Evolutionary conservation across 768 basidiomycete species (phyloP), one percentile per base, ranked within the genome.

Genomic region (Rhodotorula graminis): DNA sequence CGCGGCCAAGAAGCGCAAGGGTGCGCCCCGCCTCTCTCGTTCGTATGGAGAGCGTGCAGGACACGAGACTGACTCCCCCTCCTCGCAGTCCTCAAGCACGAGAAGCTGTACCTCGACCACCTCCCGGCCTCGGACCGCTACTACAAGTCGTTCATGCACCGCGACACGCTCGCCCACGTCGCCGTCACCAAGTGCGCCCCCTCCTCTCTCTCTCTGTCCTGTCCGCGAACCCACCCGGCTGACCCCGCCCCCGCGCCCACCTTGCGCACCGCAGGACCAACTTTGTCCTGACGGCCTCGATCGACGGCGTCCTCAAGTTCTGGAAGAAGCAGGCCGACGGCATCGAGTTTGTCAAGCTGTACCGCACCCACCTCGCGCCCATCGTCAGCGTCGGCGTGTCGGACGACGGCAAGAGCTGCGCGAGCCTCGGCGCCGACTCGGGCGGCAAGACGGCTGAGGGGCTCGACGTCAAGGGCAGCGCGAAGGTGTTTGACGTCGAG

Each of bases 291-390:
- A 99, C 96, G 14, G 93, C 95, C 2, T 97, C 95, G 6, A 82
- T 93, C 18, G 96, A 98, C 79, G 96, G 96, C 4, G 90, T 93
- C 81, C 81, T 98, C 74, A 99, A 99, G 81, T 82, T 99, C n/a
- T 99, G 96, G 96, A 98, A 96, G 84, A 99, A 99, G 82, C 93
- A 96, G 82, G 90, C 71, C 18, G 67, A 84, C 12, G 95, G 94
- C 9, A 93, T 99, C 78, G 96, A 98, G 82, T 98, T 97, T 77
- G 95, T 98, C 70, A 99, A 99, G 82, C 92, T 94, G 76, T 99
- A 95, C 81, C 89, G 96, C 59, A 93, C 96, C 2, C 94, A 96
- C 77, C 84, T 94, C 31, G 85, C 86, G 37, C 87, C 91, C 16
- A 86, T 98, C 37, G 83, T 88, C 8, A 87, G 86, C 15, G 89